These are phyloP conservation scores for Acacia acuminata DNA, from an alignment of 306 rosid genomes.

Conservation along the genomic window DNA sequence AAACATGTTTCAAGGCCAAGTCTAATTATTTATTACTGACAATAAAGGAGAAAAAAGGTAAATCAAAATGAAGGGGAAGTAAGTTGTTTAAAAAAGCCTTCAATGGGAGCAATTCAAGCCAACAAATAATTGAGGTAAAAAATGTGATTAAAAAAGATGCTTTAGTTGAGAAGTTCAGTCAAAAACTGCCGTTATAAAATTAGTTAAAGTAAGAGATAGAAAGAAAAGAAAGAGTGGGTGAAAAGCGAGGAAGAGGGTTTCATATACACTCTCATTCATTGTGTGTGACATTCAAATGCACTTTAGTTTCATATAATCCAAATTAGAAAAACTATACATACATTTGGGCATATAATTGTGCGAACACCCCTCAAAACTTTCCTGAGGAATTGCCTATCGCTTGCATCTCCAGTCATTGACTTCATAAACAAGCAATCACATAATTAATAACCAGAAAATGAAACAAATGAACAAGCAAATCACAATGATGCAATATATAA, in stretches of 20 bases:
- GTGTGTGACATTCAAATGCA: not conserved
- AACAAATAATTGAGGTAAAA: no score
- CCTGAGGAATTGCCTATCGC: slow-evolving; percentile 64
- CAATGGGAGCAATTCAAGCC: no score
- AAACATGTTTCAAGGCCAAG: not conserved
- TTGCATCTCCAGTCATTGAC: slow-evolving; percentile 76
- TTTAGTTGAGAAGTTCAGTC: no score
- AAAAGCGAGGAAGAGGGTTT: no score
- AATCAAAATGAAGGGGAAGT: no score
- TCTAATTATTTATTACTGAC: not conserved
- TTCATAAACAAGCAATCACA: slow-evolving; percentile 35
- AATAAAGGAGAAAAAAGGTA: no score
- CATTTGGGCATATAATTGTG: slow-evolving; percentile 87
- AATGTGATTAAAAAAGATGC: no score
- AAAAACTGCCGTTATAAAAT: no score
- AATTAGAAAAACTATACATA: slow-evolving; percentile 38
- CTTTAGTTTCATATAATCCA: not conserved
- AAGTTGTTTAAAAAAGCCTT: no score
- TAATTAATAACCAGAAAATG: slow-evolving; percentile 31
- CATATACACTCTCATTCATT: not conserved
- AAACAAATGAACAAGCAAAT: slow-evolving; percentile 14
- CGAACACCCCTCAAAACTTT: slow-evolving; percentile 80
- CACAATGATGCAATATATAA: not conserved
- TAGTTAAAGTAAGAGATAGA: no score
- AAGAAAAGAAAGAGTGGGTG: no score